These are phyloP conservation scores for Phytophthora crassamura DNA, from an alignment of 352 stramenopile genomes.

Conservation along the genomic window DNA sequence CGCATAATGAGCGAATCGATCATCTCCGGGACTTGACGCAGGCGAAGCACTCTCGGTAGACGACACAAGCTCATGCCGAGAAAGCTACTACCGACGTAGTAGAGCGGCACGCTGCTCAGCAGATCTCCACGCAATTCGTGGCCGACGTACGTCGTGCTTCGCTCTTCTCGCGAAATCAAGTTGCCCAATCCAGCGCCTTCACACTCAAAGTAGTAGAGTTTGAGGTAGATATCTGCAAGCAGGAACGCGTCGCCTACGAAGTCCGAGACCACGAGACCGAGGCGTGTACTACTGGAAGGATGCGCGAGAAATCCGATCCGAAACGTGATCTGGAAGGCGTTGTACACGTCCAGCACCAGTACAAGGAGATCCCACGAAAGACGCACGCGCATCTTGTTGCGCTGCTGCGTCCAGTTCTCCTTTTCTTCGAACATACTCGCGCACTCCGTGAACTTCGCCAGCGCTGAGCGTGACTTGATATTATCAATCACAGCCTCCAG, in stretches of 20 bases:
- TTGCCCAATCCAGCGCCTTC: conserved; percentile 55
- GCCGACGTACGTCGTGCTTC: conserved; percentile 47
- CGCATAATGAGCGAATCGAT: conserved; percentile 75
- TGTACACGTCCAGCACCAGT: conserved; percentile 63
- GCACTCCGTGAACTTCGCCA: conserved; percentile 63
- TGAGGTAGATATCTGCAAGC: conserved; percentile 64
- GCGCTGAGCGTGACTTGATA: conserved; percentile 42
- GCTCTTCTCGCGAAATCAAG: conserved; percentile 55
- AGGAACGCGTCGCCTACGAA: conserved; percentile 53
- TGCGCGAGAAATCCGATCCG: conserved; percentile 68
- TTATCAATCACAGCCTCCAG: conserved; percentile 64
- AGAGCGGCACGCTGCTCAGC: conserved; percentile 58
- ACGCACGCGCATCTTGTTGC: conserved; percentile 57
- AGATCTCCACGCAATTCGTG: conserved; percentile 55
- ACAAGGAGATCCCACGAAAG: conserved; percentile 74
- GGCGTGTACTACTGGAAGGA: conserved; percentile 18
- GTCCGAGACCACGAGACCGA: conserved; percentile 47
- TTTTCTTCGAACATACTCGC: conserved; percentile 69
- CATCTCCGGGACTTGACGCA: conserved; percentile 41
- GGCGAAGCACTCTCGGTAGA: conserved; percentile 60
- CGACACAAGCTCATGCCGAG: conserved; percentile 65
- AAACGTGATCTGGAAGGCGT: conserved; percentile 75
- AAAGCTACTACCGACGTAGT: conserved; percentile 68
- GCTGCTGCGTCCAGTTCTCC: conserved; percentile 52
- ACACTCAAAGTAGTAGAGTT: conserved; percentile 83